Evolutionary conservation across 495 filamentous ascomycete genomes (phyloP), one percentile per base, ranked within the genome.

Genomic region (Monascus purpureus): DNA sequence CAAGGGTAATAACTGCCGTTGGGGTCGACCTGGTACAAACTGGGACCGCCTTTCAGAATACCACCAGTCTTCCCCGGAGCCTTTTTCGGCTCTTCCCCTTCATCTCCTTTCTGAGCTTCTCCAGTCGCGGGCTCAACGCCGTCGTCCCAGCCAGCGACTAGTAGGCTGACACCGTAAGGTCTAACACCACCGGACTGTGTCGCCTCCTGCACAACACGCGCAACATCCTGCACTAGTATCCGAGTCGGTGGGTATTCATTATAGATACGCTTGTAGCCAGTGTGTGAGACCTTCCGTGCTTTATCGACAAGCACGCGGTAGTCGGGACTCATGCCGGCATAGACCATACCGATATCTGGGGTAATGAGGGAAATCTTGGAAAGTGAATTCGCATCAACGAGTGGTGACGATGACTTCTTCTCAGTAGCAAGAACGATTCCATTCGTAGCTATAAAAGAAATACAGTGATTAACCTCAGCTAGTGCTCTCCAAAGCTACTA

Each of bases 261-360:
- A 68, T 99, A 99, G 58, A 99, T 82, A 55, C 90, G 85, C 71
- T 99, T 99, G 75, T 96, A 99, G 57, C 79, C 79, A 28, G 92
- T 93, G 64, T 99, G 92, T n/a, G 84, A 90, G 36, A 95, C 90
- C 61, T 95, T 96, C 42, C 90, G 86, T 38, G 90, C 92, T 55
- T 82, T 86, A 66, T 99, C 90, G 37, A 94, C 92, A 28, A 99
- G 74, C 27, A 96, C 83, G 46, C 90, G 77, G 65, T 96, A 99
- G 61, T 99, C 92, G 31, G 90, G 90, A 12, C 92, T 85, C 90
- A 97, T 99, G 53, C 90, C 90, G 14, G 82, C 80, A 65, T 99
- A 99, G 49, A 99, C 92, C 92, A 95, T 96, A 55, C 92, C 92
- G 63, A 96, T 95, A 70, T 99, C 85, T 39, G 90, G 90, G 25